Percentiles rank a stretch among this genome's conserved stretches.
Conservation (phyloP, 495 filamentous ascomycete species). For the Penicillium coffeae region DNA sequence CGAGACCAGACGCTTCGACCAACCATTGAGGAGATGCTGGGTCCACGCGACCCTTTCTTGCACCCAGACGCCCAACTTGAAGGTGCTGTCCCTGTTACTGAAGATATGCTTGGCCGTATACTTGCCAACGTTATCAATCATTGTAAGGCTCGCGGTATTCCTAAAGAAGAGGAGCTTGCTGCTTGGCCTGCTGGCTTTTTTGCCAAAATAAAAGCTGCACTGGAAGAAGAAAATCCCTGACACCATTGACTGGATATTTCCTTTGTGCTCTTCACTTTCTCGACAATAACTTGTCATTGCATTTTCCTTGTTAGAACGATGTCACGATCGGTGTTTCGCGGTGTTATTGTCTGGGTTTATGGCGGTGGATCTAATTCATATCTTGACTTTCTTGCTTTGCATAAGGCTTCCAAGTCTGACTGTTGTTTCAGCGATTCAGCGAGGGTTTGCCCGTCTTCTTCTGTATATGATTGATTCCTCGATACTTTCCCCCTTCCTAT, state of each 20-base stretch:
- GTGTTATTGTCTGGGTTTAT: conserved; percentile 8
- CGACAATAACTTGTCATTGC: conserved; percentile 2
- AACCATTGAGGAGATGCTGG: conserved; percentile 71
- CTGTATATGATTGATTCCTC: conserved; percentile 22
- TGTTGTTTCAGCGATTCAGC: conserved; percentile 16
- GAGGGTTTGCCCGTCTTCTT: conserved; percentile 14
- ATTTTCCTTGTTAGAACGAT: conserved; percentile 19
- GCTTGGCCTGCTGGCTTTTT: conserved; percentile 68
- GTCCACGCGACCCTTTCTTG: conserved; percentile 70
- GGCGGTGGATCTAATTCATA: conserved; percentile 18
- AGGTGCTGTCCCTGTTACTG: conserved; percentile 65
- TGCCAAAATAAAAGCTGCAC: conserved; percentile 57
- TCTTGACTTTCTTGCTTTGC: conserved; percentile 13
- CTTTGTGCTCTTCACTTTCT: conserved; percentile 19
- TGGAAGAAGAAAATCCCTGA: conserved; percentile 49
- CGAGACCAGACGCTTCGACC: conserved; percentile 75
- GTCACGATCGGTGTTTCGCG: conserved; percentile 28
- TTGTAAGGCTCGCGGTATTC: conserved; percentile 61
- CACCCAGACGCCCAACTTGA: conserved; percentile 65
- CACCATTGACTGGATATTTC: conserved; percentile 16
- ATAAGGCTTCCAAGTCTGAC: not conserved
- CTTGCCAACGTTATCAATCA: conserved; percentile 73
- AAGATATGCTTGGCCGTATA: conserved; percentile 73
- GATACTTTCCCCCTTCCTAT: not conserved
- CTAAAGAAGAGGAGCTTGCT: conserved; percentile 66